Conservation (phyloP, 163 green algal species). For the Scenedesmus sp. region DNA sequence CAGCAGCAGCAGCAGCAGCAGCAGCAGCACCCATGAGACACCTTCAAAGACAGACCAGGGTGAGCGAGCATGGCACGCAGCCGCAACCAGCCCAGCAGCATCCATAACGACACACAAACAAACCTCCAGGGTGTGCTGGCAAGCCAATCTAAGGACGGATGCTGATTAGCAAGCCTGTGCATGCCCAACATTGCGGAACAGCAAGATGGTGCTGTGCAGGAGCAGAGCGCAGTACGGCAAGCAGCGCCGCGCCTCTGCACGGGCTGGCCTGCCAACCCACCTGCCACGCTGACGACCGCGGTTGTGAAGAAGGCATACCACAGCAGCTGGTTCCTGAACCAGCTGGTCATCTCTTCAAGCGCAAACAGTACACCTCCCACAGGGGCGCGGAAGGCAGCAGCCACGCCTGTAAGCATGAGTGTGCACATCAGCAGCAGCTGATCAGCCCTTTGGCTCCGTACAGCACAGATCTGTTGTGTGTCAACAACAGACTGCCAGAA, state of each 20-base stretch:
- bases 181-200: background rate
- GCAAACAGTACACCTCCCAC: conserved; percentile 90
- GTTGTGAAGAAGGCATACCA: conserved; percentile 91
- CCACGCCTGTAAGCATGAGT: conserved; percentile 69
- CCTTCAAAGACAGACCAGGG: too few species aligned
- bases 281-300: conserved; percentile 74
- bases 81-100: too few species aligned
- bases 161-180: background rate
- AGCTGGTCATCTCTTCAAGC: conserved; percentile 87
- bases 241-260: background rate
- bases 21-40: background rate
- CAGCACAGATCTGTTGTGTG: too few species aligned
- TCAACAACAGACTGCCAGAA: background rate
- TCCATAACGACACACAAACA: too few species aligned
- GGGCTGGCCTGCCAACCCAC: background rate
- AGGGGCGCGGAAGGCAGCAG: conserved; percentile 86
- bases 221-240: background rate
- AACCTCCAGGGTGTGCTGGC: too few species aligned
- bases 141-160: background rate
- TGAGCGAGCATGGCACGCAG: too few species aligned
- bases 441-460: too few species aligned
- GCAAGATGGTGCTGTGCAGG: background rate
- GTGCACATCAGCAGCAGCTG: background rate
- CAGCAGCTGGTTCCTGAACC: conserved; percentile 80
- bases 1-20: background rate